A percentile compares a stretch with the other conserved stretches of the same genome.
Evolutionary conservation across 2,329 filamentous ascomycete species (phyloP).

Genomic region (Claviceps capensis): DNA sequence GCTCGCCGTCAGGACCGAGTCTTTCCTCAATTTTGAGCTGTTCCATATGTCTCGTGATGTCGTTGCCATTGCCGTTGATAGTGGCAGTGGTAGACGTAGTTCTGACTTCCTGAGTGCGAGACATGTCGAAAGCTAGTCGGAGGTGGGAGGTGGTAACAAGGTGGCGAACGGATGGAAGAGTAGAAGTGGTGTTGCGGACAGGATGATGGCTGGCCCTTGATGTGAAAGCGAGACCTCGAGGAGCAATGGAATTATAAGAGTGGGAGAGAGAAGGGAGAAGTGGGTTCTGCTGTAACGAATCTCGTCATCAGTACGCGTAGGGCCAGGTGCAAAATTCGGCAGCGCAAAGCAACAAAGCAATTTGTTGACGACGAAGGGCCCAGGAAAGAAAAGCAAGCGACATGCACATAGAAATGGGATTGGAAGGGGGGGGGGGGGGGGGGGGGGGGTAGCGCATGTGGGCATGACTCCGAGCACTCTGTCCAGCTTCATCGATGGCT

Average conservation of each 20-base stretch:
- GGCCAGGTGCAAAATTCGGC: background rate
- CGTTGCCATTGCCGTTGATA: conserved; percentile 36
- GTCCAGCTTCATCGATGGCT: background rate
- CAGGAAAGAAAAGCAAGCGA: background rate
- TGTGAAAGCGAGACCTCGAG: background rate
- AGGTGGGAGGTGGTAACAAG: background rate
- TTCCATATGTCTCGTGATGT: conserved; percentile 47
- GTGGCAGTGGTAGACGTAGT: conserved; percentile 17
- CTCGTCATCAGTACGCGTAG: background rate
- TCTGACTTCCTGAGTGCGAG: conserved; percentile 43
- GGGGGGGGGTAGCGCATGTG: background rate
- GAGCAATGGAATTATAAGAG: background rate
- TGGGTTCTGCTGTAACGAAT: background rate
- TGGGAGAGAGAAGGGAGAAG: background rate
- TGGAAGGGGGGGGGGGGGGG: too few species aligned
- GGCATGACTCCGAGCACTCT: background rate
- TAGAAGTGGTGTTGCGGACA: background rate
- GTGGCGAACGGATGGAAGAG: conserved; percentile 6
- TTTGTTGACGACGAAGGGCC: background rate
- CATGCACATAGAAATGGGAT: background rate
- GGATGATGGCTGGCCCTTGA: background rate
- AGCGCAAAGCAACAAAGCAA: background rate
- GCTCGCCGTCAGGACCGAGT: conserved; percentile 61
- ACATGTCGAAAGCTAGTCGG: conserved; percentile 32
- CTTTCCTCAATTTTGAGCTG: conserved; percentile 54